Evolutionary conservation across 1,284 basidiomycete species (phyloP).

Genomic region (Pseudozyma pruni): DNA sequence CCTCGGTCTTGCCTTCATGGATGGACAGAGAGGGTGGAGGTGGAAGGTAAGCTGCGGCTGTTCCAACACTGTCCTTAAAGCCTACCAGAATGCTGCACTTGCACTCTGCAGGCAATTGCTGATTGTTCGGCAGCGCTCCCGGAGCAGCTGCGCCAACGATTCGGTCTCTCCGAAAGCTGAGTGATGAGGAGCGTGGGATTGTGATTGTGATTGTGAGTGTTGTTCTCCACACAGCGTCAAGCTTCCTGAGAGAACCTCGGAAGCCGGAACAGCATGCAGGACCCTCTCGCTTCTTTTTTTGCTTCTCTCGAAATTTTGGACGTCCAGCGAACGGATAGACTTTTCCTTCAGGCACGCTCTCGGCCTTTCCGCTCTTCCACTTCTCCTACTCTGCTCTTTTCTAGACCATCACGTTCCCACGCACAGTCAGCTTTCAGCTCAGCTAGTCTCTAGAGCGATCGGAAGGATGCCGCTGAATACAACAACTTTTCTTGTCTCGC

Average conservation of each 20-base stretch:
- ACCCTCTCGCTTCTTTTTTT: constrained; percentile 1
- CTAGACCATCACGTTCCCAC: not conserved
- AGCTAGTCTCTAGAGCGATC: too few relatives aligned
- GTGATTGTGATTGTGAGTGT: not conserved
- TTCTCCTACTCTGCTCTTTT: not conserved
- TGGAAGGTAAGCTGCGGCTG: too few relatives aligned
- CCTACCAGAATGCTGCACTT: too few relatives aligned
- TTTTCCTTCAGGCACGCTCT: not conserved
- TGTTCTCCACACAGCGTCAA: constrained; percentile 8
- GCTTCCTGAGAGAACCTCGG: constrained; percentile 3
- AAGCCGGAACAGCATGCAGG: constrained; percentile 4
- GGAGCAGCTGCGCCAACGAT: too few relatives aligned
- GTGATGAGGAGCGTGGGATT: too few relatives aligned
- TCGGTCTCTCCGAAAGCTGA: constrained; percentile 3
- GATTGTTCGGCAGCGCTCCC: not conserved
- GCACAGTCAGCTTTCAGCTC: not conserved
- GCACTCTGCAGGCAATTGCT: too few relatives aligned
- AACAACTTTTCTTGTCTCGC: constrained; percentile 50
- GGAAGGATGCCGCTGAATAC: constrained; percentile 67
- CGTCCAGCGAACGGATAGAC: too few relatives aligned
- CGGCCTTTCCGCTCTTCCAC: not conserved
- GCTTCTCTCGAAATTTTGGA: constrained; percentile 8
- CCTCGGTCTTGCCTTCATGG: not conserved
- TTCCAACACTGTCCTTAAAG: too few relatives aligned
- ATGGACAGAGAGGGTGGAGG: not conserved